phyloP scores from a whole-genome alignment of 352 stramenopile genomes.

The Phytophthora syringae region DNA sequence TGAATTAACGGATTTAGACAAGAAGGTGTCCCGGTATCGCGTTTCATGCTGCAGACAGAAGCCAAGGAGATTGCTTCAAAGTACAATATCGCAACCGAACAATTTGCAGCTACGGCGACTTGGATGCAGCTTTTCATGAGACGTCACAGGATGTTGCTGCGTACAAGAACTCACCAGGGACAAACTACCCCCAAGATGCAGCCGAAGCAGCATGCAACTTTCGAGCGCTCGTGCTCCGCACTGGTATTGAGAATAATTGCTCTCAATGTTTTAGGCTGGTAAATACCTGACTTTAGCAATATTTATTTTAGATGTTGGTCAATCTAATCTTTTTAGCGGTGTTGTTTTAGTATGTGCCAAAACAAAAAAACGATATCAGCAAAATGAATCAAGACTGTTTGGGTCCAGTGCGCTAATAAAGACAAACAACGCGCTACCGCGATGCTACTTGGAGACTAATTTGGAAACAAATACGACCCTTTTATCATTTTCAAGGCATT shows the following conservation, averaged over 20 bases:
- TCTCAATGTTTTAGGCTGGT: constrained; percentile 16
- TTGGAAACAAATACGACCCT: constrained; percentile 5
- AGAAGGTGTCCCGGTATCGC: constrained; percentile 5
- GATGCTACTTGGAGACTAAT: constrained; percentile 6
- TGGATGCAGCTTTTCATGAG: constrained; percentile 14
- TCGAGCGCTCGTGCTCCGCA: too few species aligned
- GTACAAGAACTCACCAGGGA: constrained; percentile 1
- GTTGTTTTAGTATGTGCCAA: constrained; percentile 2
- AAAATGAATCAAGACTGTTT: constrained; percentile 7
- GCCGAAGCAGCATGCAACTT: too few species aligned
- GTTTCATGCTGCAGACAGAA: constrained; percentile 14
- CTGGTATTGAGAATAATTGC: constrained; percentile 15
- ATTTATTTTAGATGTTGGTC: too few species aligned
- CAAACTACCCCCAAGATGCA: too few species aligned
- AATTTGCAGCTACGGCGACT: not conserved
- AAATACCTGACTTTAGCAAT: too few species aligned
- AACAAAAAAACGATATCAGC: not conserved
- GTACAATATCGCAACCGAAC: not conserved
- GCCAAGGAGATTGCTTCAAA: constrained; percentile 1
- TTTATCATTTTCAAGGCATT: constrained; percentile 8
- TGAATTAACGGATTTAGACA: constrained; percentile 13
- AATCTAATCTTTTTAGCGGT: constrained; percentile 5
- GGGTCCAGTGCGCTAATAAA: constrained; percentile 5
- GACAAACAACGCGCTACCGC: constrained; percentile 4
- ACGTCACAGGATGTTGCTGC: constrained; percentile 11